Evolutionary conservation across 345 rosid species (phyloP).

Genomic region (Hypericum androsaemum): DNA sequence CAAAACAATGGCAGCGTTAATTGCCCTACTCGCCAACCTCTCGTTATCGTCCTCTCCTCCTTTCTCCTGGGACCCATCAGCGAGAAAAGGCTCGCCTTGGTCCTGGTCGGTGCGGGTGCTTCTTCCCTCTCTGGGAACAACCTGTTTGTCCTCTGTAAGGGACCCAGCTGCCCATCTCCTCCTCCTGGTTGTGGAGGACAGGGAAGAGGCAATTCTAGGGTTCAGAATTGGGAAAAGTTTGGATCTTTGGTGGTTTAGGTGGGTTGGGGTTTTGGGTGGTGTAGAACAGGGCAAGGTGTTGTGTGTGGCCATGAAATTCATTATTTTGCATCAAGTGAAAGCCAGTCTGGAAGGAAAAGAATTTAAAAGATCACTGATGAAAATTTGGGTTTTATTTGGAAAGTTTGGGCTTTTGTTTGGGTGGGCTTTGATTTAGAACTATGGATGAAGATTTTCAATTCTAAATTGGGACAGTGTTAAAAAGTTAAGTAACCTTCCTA

Average conservation of each 20-base stretch:
- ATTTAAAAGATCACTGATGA: too few species aligned
- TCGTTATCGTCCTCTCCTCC: conserved; percentile 17
- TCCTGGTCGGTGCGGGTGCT: conserved; percentile 10
- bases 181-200: conserved; percentile 9
- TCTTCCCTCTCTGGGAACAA: conserved; percentile 19
- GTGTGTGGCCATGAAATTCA: background rate
- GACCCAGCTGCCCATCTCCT: conserved; percentile 36
- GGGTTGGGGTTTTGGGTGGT: conserved; percentile 1
- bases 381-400: too few species aligned
- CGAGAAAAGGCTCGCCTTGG: conserved; percentile 9
- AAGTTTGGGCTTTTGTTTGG: too few species aligned
- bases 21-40: conserved; percentile 39
- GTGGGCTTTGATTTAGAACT: too few species aligned
- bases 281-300: conserved; percentile 12
- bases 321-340: too few species aligned
- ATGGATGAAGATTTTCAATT: too few species aligned
- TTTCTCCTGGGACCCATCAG: conserved; percentile 22
- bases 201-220: too few species aligned
- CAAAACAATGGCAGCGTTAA: conserved; percentile 73
- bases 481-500: too few species aligned
- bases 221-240: conserved; percentile 11
- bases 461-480: too few species aligned
- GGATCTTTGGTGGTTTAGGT: background rate
- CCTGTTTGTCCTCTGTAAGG: conserved; percentile 45
- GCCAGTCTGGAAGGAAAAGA: too few species aligned